A percentile compares a stretch with the other conserved stretches of the same genome.
Conservation (phyloP, 805 yeast genomes). For the Starmerella geochares region DNA sequence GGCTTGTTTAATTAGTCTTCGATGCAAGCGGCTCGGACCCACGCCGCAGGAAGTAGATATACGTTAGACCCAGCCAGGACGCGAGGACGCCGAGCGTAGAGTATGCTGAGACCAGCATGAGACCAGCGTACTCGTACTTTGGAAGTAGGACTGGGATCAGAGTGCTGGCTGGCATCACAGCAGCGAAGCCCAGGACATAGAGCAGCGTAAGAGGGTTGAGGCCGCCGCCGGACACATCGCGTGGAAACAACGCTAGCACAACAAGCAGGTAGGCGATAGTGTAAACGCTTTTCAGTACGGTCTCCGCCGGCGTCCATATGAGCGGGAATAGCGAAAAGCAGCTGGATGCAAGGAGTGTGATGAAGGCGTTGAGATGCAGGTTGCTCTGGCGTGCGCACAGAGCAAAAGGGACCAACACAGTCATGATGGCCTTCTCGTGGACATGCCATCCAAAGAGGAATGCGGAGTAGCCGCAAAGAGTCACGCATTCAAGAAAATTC, state of each 20-base stretch:
- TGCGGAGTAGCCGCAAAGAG: slow-evolving; percentile 83
- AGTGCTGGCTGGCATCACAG: slow-evolving; percentile 50
- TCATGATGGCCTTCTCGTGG: slow-evolving; percentile 91
- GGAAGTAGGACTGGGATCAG: slow-evolving; percentile 44
- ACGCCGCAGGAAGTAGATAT: slow-evolving; percentile 11
- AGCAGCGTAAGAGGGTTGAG: slow-evolving; percentile 60
- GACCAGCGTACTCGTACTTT: slow-evolving; percentile 58
- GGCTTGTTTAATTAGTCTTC: too few relatives aligned
- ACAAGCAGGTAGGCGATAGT: slow-evolving; percentile 80
- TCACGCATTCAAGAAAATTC: slow-evolving; percentile 71
- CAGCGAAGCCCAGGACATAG: slow-evolving; percentile 57
- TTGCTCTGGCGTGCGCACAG: slow-evolving; percentile 48
- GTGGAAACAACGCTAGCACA: slow-evolving; percentile 54
- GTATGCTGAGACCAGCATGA: slow-evolving; percentile 77
- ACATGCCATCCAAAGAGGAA: slow-evolving; percentile 98
- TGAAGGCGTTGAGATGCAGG: slow-evolving; percentile 65
- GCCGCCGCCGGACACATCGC: slow-evolving; percentile 38
- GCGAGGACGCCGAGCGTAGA: slow-evolving; percentile 76
- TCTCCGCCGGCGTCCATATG: slow-evolving; percentile 67
- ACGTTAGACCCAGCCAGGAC: slow-evolving; percentile 55
- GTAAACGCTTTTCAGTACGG: slow-evolving; percentile 62
- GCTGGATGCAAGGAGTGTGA: slow-evolving; percentile 65
- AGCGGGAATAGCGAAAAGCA: slow-evolving; percentile 83
- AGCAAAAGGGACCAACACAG: slow-evolving; percentile 78
- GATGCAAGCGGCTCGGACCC: too few relatives aligned